These are phyloP conservation scores for Yamadazyma jaroonii DNA, from an alignment of 1,139 yeast species.

Conservation along the genomic window DNA sequence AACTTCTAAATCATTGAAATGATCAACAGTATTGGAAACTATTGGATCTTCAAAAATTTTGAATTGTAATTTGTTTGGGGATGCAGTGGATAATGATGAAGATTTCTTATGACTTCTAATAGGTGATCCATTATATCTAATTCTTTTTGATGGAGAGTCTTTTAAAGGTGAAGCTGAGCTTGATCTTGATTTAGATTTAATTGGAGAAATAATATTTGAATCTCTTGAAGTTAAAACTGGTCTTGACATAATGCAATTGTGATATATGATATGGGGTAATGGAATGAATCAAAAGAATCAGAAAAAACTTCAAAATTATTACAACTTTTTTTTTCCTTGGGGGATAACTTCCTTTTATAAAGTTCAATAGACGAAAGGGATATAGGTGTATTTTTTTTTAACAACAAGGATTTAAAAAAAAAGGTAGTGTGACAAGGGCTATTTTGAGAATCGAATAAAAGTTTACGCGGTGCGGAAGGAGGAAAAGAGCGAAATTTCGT, in stretches of 20 bases:
- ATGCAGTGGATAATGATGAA: slow-evolving; percentile 6
- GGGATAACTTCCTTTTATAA: slow-evolving; percentile 1
- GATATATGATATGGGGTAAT: neutral
- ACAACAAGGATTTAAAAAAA: neutral
- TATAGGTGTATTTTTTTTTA: slow-evolving; percentile 1
- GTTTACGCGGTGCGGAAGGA: slow-evolving; percentile 2
- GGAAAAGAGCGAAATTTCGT: neutral
- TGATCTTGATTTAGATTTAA: slow-evolving; percentile 12
- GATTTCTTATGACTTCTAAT: slow-evolving; percentile 14
- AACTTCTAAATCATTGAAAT: slow-evolving; percentile 14
- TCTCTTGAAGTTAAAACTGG: slow-evolving; percentile 12
- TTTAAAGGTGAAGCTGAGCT: slow-evolving; percentile 14
- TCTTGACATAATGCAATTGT: slow-evolving; percentile 8
- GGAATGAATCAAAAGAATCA: neutral
- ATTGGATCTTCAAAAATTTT: slow-evolving; percentile 37
- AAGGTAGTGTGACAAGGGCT: neutral
- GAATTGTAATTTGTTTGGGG: slow-evolving; percentile 20
- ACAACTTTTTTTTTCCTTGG: too few relatives aligned
- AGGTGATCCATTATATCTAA: slow-evolving; percentile 26
- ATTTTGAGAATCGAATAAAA: neutral
- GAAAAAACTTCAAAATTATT: too few relatives aligned
- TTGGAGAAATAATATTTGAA: slow-evolving; percentile 20
- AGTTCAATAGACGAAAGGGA: slow-evolving; percentile 4
- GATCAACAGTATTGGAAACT: slow-evolving; percentile 5
- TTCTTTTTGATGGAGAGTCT: slow-evolving; percentile 27